Evolutionary conservation across 2,329 filamentous ascomycete genomes (phyloP), one percentile per base, ranked within the genome.

Genomic region (Colletotrichum sp.): DNA sequence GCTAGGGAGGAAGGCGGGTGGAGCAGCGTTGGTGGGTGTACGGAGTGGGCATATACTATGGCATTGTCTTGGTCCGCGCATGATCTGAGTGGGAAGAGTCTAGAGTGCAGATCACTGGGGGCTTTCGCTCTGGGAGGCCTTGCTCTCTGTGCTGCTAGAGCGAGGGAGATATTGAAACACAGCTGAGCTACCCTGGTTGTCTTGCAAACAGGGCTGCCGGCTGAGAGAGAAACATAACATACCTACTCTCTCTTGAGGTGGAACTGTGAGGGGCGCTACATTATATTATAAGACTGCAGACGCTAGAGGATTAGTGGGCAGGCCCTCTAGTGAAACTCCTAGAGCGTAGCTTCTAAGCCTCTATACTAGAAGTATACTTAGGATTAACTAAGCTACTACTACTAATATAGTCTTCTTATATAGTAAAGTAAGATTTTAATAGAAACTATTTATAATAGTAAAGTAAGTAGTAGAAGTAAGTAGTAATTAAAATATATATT

Each of bases 111-210:
- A 76, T 76, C 70, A 30, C 34, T 21, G n/a, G 63, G 66, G 44
- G 49, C 21, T 62, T 26, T 30, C 12, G 30, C 30, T 60, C 15
- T 60, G 39, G 39, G 28, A 24, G 44, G 57, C 21, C 28, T 57
- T 49, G 60, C 12, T 60, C 52, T 18, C 36, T 59, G 49, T 36
- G 21, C 44, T 36, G 68, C 49, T 28, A 30, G 28, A 59, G 49
- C 24, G 49, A 57, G 60, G 36, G 16, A 24, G 44, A 24, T 64
- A 68, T 73, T 73, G 59, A 76, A 68, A 76, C 73, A 73, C 73
- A 34, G 73, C 73, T 65, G 73, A 73, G 44, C 21, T n/a, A 76
- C 30, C 73, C 73, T 63, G 28, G 34, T 55, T 64, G 26, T 60
- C 18, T 65, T 55, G 49, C 44, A 32, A 39, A 39, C 70, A 60